phyloP scores from a whole-genome alignment of 306 rosid genomes.

The Citrullus mucosospermus region DNA sequence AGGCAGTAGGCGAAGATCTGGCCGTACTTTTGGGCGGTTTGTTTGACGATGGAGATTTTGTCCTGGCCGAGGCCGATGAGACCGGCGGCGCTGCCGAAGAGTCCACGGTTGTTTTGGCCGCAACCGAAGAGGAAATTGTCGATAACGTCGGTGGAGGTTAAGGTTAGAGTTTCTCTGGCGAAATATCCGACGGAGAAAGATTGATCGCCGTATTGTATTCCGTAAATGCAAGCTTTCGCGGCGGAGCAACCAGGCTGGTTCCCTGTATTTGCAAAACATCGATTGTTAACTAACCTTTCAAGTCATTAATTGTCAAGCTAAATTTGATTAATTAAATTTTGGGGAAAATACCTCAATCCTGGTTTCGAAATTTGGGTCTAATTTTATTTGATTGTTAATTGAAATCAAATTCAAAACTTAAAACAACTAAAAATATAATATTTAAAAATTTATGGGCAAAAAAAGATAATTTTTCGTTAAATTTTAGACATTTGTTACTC shows the following conservation, averaged over 20 bases:
- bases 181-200: conserved; percentile 52
- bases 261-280: conserved; percentile 19
- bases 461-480: too few relatives aligned
- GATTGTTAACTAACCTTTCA: background rate
- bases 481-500: too few relatives aligned
- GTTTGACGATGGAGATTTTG: conserved; percentile 50
- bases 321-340: too few relatives aligned
- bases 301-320: too few relatives aligned
- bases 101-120: conserved; percentile 62
- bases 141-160: conserved; percentile 16
- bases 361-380: too few relatives aligned
- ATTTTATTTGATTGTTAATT: too few relatives aligned
- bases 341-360: too few relatives aligned
- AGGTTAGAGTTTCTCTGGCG: conserved; percentile 27
- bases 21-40: conserved; percentile 34
- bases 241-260: conserved; percentile 20
- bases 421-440: too few relatives aligned
- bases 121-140: conserved; percentile 44
- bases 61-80: conserved; percentile 70
- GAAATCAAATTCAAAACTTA: too few relatives aligned
- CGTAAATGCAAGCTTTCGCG: conserved; percentile 30
- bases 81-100: conserved; percentile 46
- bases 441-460: too few relatives aligned
- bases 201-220: conserved; percentile 36
- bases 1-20: conserved; percentile 62